phyloP scores from a whole-genome alignment of 176 grass and related monocot species.

The Metroxylon sagu region DNA sequence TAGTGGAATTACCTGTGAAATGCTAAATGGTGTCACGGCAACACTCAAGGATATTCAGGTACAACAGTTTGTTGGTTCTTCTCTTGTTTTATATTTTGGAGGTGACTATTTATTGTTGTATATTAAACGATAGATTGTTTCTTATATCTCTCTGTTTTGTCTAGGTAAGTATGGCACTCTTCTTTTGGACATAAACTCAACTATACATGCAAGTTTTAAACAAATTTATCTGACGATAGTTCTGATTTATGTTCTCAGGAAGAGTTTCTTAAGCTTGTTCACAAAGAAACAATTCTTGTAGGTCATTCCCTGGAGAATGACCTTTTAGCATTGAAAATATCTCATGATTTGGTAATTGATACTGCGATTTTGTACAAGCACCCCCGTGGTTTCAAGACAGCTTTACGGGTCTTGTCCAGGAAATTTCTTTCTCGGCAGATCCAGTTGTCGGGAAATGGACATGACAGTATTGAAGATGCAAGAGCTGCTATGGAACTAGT shows the following conservation, averaged over 20 bases:
- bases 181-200: no score
- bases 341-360: conserved; percentile 74
- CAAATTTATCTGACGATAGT: neutral
- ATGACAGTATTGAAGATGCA: conserved; percentile 92
- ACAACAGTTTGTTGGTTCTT: neutral
- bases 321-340: conserved; percentile 65
- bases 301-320: conserved; percentile 98
- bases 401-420: conserved; percentile 71
- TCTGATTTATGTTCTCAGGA: conserved; percentile 44
- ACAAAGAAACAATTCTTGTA: conserved; percentile 92
- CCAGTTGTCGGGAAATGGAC: conserved; percentile 60
- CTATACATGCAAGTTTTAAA: neutral
- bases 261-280: conserved; percentile 58
- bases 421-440: conserved; percentile 64
- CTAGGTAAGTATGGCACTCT: no score
- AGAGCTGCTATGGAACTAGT: conserved; percentile 77
- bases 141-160: no score
- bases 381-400: conserved; percentile 58
- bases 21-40: conserved; percentile 79
- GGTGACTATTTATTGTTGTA: no score
- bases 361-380: conserved; percentile 81
- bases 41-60: conserved; percentile 90
- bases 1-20: conserved; percentile 85
- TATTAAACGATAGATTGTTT: no score
- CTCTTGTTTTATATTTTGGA: neutral